Evolutionary conservation across 257 asterid species (phyloP).

Genomic region (Striga asiatica): DNA sequence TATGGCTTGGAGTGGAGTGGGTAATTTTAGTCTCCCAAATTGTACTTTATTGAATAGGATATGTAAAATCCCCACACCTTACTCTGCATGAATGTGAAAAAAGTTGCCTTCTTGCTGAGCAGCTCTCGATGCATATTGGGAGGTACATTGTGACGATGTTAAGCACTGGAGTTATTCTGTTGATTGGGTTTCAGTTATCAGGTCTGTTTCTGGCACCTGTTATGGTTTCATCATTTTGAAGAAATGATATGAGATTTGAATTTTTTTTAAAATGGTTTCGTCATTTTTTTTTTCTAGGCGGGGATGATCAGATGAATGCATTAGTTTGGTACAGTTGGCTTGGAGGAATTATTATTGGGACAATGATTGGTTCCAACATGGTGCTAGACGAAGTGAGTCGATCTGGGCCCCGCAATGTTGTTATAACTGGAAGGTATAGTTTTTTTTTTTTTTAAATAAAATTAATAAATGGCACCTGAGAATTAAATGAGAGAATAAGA

Average conservation of each 20-base stretch:
- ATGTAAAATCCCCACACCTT: not conserved
- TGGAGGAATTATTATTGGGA: constrained; percentile 87
- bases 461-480: not conserved
- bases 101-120: constrained; percentile 13
- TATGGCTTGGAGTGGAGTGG: too few relatives aligned
- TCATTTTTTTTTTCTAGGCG: constrained; percentile 36
- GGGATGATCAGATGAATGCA: constrained; percentile 86
- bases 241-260: not conserved
- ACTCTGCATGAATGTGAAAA: not conserved
- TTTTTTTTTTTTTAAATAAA: not conserved
- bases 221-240: not conserved
- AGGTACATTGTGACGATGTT: constrained; percentile 82
- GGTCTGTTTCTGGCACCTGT: constrained; percentile 30
- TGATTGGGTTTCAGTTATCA: constrained; percentile 87
- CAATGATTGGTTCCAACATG: constrained; percentile 93
- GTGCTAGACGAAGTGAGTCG: constrained; percentile 93
- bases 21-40: not conserved
- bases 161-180: constrained; percentile 77
- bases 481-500: not conserved
- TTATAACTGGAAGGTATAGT: constrained; percentile 84
- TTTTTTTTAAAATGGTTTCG: too few relatives aligned
- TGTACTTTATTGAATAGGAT: not conserved
- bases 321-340: constrained; percentile 97
- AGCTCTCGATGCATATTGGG: constrained; percentile 74
- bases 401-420: constrained; percentile 92